A percentile compares a stretch with the other conserved stretches of the same genome.
phyloP scores from a whole-genome alignment of 225 moss, liverwort and hornwort species.

The Pseudoscleropodium purum region DNA sequence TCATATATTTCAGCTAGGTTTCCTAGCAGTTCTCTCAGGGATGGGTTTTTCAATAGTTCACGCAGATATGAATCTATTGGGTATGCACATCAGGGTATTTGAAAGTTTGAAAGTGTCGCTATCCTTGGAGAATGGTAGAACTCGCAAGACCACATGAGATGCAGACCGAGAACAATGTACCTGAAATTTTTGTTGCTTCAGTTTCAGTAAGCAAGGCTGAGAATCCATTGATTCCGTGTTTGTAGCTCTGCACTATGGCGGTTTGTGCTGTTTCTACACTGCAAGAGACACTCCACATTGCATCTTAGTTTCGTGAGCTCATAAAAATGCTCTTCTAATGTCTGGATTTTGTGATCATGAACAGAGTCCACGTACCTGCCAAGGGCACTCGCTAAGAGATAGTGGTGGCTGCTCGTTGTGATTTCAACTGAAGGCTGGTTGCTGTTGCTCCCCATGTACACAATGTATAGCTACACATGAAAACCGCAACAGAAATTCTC shows the following conservation, averaged over 20 bases:
- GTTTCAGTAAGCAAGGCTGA: constrained; percentile 25
- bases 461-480: constrained; percentile 32
- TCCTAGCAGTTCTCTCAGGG: neutral
- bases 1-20: neutral
- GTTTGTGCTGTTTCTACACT: neutral
- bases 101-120: neutral
- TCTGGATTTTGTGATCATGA: neutral
- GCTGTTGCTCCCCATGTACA: constrained; percentile 37
- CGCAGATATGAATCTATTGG: neutral
- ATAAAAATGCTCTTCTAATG: neutral
- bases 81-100: neutral
- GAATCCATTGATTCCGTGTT: constrained; percentile 27
- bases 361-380: constrained; percentile 6
- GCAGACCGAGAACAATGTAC: neutral
- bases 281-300: neutral
- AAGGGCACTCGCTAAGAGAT: constrained; percentile 21
- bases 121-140: neutral
- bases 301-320: neutral
- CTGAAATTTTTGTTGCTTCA: constrained; percentile 27
- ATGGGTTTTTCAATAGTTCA: neutral
- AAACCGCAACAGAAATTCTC: neutral
- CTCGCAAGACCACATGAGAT: neutral
- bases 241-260: constrained; percentile 26
- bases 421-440: constrained; percentile 1
- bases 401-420: constrained; percentile 9